phyloP scores from a whole-genome alignment of 257 asterid genomes.

The Lithospermum erythrorhizon region DNA sequence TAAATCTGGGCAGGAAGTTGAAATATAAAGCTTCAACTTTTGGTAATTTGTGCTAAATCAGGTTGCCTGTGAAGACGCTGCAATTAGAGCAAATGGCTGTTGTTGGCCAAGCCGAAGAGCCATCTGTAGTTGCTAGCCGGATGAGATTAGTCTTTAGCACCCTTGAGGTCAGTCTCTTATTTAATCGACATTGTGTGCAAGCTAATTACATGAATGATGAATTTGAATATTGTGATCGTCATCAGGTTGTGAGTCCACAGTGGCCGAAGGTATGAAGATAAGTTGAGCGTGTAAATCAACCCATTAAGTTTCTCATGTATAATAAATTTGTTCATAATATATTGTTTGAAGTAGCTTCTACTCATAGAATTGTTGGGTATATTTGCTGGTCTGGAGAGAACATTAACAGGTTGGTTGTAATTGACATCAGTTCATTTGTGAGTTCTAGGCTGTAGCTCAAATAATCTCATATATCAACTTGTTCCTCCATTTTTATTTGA shows the following conservation, averaged over 20 bases:
- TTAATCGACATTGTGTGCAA: not conserved
- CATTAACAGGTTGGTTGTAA: not conserved
- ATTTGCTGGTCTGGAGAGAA: not conserved
- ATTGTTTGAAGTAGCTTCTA: no score
- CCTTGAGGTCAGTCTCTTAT: slow-evolving; percentile 53
- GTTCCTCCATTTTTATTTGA: no score
- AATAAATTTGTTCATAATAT: no score
- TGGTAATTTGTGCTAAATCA: slow-evolving; percentile 6
- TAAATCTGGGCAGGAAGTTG: not conserved
- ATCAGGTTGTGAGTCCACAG: slow-evolving; percentile 89
- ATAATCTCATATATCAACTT: no score
- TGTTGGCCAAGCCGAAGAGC: slow-evolving; percentile 70
- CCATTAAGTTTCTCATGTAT: no score
- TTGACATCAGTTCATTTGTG: not conserved
- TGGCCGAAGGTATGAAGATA: slow-evolving; percentile 63
- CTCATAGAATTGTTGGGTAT: not conserved
- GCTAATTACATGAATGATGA: not conserved
- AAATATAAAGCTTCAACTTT: not conserved
- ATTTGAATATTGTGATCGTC: not conserved
- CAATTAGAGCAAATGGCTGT: slow-evolving; percentile 94
- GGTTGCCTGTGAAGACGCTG: slow-evolving; percentile 96
- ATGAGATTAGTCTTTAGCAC: slow-evolving; percentile 87
- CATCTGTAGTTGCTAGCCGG: slow-evolving; percentile 84
- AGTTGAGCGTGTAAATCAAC: not conserved
- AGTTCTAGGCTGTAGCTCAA: no score